Percentiles rank a stretch among this genome's conserved stretches.
Conservation (phyloP, 2,329 filamentous ascomycete genomes). For the Xylariaceae sp. region DNA sequence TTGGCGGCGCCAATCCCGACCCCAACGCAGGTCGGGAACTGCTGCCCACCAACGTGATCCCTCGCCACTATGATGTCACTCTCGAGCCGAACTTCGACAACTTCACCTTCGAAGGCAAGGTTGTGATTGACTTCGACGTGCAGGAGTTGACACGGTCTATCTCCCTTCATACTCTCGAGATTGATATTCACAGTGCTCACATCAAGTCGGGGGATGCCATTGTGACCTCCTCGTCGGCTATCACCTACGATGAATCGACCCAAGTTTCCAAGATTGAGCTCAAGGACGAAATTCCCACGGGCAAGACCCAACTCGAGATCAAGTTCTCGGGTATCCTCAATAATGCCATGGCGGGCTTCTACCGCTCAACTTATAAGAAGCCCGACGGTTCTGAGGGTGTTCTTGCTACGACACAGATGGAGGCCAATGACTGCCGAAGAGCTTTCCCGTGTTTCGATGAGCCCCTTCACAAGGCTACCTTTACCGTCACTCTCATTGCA, state of each 20-base stretch:
- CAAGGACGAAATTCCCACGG: conserved; percentile 64
- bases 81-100: conserved; percentile 86
- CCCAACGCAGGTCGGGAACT: conserved; percentile 63
- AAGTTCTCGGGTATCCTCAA: conserved; percentile 75
- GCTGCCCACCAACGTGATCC: conserved; percentile 85
- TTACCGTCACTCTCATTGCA: conserved; percentile 84
- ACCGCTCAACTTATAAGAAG: conserved; percentile 88
- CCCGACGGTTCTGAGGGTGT: conserved; percentile 72
- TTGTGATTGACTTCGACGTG: conserved; percentile 82
- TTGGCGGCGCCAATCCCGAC: conserved; percentile 54
- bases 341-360: conserved; percentile 96
- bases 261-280: conserved; percentile 82
- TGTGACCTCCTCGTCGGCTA: conserved; percentile 55
- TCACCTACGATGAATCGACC: conserved; percentile 70
- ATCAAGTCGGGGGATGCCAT: conserved; percentile 56
- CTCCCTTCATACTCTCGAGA: conserved; percentile 79
- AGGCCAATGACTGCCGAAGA: conserved; percentile 86
- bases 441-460: conserved; percentile 98
- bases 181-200: conserved; percentile 72
- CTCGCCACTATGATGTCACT: conserved; percentile 85
- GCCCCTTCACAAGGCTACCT: conserved; percentile 86
- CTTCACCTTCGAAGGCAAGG: conserved; percentile 79
- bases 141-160: conserved; percentile 78
- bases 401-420: conserved; percentile 91
- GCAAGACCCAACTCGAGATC: conserved; percentile 71